Conservation (phyloP, 228 moss, liverwort and hornwort species). For the Sphagnum magellanicum region DNA sequence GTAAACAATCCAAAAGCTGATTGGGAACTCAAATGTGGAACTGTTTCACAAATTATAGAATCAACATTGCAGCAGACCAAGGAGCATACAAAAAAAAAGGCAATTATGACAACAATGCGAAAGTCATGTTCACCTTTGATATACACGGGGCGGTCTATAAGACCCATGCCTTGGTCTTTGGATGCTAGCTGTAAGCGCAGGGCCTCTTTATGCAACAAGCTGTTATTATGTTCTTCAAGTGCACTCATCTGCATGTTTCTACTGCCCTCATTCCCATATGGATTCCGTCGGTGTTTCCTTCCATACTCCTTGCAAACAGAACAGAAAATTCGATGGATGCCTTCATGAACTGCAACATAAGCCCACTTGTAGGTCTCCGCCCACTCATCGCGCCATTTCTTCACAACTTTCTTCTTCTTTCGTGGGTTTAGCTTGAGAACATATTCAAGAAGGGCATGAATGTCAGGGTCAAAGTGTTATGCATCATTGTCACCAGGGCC, state of each 20-base stretch:
- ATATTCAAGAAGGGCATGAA: conserved; percentile 27
- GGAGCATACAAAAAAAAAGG: background rate
- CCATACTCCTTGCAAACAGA: conserved; percentile 68
- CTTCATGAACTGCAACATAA: conserved; percentile 39
- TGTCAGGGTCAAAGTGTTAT: conserved; percentile 34
- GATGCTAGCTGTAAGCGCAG: conserved; percentile 56
- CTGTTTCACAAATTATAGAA: no score
- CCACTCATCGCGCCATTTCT: conserved; percentile 67
- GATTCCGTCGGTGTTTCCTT: conserved; percentile 56
- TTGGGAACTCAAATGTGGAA: no score
- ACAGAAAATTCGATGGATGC: conserved; percentile 52
- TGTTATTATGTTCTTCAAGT: conserved; percentile 57
- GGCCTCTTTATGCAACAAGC: conserved; percentile 56
- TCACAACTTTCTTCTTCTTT: conserved; percentile 61
- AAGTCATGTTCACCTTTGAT: conserved; percentile 37
- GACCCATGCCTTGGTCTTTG: conserved; percentile 48
- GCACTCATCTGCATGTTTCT: conserved; percentile 71
- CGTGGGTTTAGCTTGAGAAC: conserved; percentile 49
- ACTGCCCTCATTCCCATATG: conserved; percentile 60
- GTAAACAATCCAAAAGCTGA: no score
- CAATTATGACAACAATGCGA: background rate
- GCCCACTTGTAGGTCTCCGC: conserved; percentile 67
- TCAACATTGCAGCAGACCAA: no score
- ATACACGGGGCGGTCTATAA: conserved; percentile 39
- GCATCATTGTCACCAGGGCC: conserved; percentile 46